Conservation (phyloP, 306 rosid species). For the Cicer judaicum region DNA sequence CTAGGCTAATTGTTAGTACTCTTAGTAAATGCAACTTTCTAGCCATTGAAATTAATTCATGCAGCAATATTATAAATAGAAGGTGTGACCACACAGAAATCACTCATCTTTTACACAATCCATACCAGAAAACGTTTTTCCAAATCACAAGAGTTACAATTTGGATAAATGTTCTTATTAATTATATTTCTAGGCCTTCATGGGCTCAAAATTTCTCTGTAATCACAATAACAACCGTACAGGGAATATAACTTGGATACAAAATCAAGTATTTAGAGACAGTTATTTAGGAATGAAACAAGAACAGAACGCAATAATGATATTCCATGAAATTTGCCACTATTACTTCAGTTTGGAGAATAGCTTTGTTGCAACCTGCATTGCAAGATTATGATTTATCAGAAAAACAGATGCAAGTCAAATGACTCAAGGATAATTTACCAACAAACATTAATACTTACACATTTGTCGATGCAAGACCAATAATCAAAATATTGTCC, state of each 20-base stretch:
- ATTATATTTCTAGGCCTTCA: constrained; percentile 44
- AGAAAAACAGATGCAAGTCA: constrained; percentile 15
- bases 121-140: constrained; percentile 18
- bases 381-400: constrained; percentile 28
- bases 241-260: constrained; percentile 41
- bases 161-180: constrained; percentile 52
- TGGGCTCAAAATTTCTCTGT: constrained; percentile 46
- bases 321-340: constrained; percentile 38
- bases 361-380: constrained; percentile 90
- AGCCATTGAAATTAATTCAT: too few relatives aligned
- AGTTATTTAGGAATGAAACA: constrained; percentile 38
- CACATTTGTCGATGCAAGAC: constrained; percentile 96
- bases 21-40: too few relatives aligned
- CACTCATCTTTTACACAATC: not conserved
- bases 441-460: constrained; percentile 52
- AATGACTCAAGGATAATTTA: not conserved
- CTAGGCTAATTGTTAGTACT: too few relatives aligned
- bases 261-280: constrained; percentile 43
- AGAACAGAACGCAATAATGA: constrained; percentile 40
- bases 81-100: too few relatives aligned
- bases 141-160: constrained; percentile 20
- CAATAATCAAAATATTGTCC: constrained; percentile 98
- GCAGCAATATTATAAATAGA: too few relatives aligned
- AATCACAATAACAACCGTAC: constrained; percentile 37
- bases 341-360: constrained; percentile 69